These are phyloP conservation scores for Diaporthe capsici DNA, from an alignment of 2,329 filamentous ascomycete species.

Conservation along the genomic window DNA sequence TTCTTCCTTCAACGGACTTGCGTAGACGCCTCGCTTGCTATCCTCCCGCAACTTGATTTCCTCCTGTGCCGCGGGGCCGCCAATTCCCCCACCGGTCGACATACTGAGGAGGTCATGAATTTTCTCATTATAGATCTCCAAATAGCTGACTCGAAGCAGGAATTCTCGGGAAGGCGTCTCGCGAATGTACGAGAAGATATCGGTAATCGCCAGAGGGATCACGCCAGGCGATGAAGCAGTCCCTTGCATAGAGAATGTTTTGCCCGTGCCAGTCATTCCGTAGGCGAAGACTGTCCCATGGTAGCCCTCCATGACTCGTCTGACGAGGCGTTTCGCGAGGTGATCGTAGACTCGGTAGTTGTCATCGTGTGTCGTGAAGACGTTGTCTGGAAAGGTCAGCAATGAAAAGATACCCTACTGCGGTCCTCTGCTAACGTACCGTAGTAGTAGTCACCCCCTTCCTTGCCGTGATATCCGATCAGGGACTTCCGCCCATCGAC, in stretches of 20 bases:
- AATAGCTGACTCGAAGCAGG: slow-evolving; percentile 92
- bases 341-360: slow-evolving; percentile 96
- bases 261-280: slow-evolving; percentile 98
- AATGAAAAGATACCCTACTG: slow-evolving; percentile 22
- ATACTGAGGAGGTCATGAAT: slow-evolving; percentile 94
- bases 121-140: slow-evolving; percentile 99
- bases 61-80: slow-evolving; percentile 75
- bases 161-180: slow-evolving; percentile 97
- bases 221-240: slow-evolving; percentile 96
- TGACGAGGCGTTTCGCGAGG: slow-evolving; percentile 91
- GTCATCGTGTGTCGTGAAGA: slow-evolving; percentile 93
- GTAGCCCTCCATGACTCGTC: slow-evolving; percentile 98
- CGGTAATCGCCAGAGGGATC: slow-evolving; percentile 96
- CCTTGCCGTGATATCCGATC: slow-evolving; percentile 87
- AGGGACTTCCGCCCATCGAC: slow-evolving; percentile 87
- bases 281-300: slow-evolving; percentile 99
- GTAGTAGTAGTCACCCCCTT: slow-evolving; percentile 93
- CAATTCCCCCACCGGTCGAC: slow-evolving; percentile 70
- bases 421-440: slow-evolving; percentile 68
- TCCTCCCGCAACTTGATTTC: slow-evolving; percentile 98
- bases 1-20: slow-evolving; percentile 95
- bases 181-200: slow-evolving; percentile 99
- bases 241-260: slow-evolving; percentile 99
- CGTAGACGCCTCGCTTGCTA: slow-evolving; percentile 95
- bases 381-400: slow-evolving; percentile 78